phyloP scores from a whole-genome alignment of 352 stramenopile species.

The Pythium myriotylum region DNA sequence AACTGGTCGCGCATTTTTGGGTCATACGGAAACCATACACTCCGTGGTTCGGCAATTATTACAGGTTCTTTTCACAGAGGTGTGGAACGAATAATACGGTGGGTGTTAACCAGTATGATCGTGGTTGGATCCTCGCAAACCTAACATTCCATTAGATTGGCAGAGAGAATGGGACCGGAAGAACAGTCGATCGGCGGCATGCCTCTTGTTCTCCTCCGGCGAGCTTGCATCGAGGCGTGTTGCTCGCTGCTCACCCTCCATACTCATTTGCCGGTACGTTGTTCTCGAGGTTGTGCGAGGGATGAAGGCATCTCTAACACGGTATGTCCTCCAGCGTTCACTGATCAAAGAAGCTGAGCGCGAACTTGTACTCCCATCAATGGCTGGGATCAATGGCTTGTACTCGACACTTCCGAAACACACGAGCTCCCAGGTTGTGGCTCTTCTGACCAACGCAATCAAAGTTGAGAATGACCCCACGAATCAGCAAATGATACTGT shows the following conservation, averaged over 20 bases:
- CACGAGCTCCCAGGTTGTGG: conserved; percentile 85
- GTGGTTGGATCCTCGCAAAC: too few relatives aligned
- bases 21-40: conserved; percentile 80
- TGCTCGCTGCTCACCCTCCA: conserved; percentile 84
- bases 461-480: conserved; percentile 83
- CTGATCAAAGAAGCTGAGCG: conserved; percentile 84
- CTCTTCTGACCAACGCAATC: conserved; percentile 78
- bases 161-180: conserved; percentile 34
- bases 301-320: too few relatives aligned
- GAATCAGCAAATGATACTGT: conserved; percentile 91
- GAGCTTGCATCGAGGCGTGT: conserved; percentile 80
- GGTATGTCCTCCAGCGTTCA: conserved; percentile 34
- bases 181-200: conserved; percentile 77
- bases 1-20: conserved; percentile 87
- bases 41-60: conserved; percentile 77
- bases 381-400: conserved; percentile 65
- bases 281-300: too few relatives aligned
- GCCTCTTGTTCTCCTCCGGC: conserved; percentile 68
- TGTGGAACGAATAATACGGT: conserved; percentile 78
- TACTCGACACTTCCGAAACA: conserved; percentile 86
- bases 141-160: conserved; percentile 4
- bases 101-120: too few relatives aligned
- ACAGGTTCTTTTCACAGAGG: conserved; percentile 80
- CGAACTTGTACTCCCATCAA: conserved; percentile 60
- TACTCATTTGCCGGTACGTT: conserved; percentile 65